These are phyloP conservation scores for Leccinum obscurum DNA, from an alignment of 768 basidiomycete genomes.

Conservation along the genomic window DNA sequence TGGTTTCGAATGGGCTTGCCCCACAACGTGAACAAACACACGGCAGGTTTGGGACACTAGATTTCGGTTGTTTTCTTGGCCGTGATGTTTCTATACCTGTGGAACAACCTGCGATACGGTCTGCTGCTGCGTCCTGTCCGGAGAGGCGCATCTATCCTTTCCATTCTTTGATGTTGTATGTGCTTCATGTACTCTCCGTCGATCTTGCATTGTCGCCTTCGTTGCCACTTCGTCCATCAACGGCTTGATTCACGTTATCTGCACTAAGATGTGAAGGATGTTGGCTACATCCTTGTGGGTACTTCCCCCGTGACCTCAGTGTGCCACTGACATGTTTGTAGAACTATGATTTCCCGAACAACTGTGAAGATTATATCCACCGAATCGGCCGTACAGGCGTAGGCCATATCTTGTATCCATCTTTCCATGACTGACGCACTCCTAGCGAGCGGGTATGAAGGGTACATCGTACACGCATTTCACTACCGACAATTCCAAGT, in stretches of 20 bases:
- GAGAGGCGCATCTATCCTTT: slow-evolving; percentile 34
- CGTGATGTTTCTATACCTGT: slow-evolving; percentile 24
- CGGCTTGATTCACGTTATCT: slow-evolving; percentile 22
- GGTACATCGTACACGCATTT: slow-evolving; percentile 96
- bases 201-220: slow-evolving; percentile 12
- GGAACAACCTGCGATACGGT: slow-evolving; percentile 13
- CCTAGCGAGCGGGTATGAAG: slow-evolving; percentile 85
- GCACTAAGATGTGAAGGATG: slow-evolving; percentile 94
- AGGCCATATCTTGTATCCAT: slow-evolving; percentile 24
- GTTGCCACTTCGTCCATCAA: slow-evolving; percentile 23
- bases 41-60: slow-evolving; percentile 25
- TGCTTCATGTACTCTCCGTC: slow-evolving; percentile 31
- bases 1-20: slow-evolving; percentile 23
- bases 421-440: slow-evolving; percentile 17
- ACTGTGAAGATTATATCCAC: slow-evolving; percentile 98
- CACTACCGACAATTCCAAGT: slow-evolving; percentile 93
- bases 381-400: slow-evolving; percentile 98
- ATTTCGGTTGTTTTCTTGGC: slow-evolving; percentile 27
- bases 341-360: slow-evolving; percentile 99
- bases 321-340: slow-evolving; percentile 31
- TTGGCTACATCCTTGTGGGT: slow-evolving; percentile 93
- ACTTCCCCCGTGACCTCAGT: slow-evolving; percentile 5
- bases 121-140: slow-evolving; percentile 28
- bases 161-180: slow-evolving; percentile 31
- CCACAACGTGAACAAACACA: slow-evolving; percentile 20